Conservation (phyloP, 1,139 yeast species). For the Yamadazyma kanchanaburiensis region DNA sequence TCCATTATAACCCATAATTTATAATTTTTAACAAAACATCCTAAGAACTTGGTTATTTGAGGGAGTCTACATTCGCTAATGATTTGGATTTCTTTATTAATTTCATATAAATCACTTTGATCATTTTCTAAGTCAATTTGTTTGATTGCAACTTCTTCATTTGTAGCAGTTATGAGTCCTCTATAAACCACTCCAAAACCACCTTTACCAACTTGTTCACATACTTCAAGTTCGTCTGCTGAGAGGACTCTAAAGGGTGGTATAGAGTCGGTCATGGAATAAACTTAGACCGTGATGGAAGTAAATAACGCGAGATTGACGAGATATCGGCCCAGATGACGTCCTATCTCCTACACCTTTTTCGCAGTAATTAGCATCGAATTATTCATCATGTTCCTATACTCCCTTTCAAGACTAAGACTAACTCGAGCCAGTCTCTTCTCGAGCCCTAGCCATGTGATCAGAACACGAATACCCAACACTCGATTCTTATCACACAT, state of each 20-base stretch:
- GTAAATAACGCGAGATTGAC: too few relatives aligned
- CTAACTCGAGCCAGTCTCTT: too few relatives aligned
- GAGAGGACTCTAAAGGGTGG: constrained; percentile 21
- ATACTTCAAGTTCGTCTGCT: constrained; percentile 48
- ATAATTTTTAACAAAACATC: constrained; percentile 76
- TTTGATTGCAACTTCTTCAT: constrained; percentile 58
- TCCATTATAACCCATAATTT: constrained; percentile 89
- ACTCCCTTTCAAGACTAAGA: too few relatives aligned
- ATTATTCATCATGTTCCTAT: too few relatives aligned
- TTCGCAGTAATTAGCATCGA: too few relatives aligned
- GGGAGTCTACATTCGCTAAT: constrained; percentile 68
- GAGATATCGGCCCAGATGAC: too few relatives aligned
- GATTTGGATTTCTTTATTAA: constrained; percentile 75
- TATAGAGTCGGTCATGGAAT: too few relatives aligned
- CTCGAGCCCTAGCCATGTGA: too few relatives aligned
- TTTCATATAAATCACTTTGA: constrained; percentile 72
- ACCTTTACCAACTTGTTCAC: constrained; percentile 82
- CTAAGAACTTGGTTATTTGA: constrained; percentile 73
- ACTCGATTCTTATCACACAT: too few relatives aligned
- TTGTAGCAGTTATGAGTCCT: constrained; percentile 55
- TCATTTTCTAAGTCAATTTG: constrained; percentile 79
- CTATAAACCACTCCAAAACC: constrained; percentile 86
- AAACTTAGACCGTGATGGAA: too few relatives aligned
- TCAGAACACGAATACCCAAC: too few relatives aligned
- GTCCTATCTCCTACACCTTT: too few relatives aligned